Conservation (phyloP, 768 basidiomycete species). For the Suillus luteus region DNA sequence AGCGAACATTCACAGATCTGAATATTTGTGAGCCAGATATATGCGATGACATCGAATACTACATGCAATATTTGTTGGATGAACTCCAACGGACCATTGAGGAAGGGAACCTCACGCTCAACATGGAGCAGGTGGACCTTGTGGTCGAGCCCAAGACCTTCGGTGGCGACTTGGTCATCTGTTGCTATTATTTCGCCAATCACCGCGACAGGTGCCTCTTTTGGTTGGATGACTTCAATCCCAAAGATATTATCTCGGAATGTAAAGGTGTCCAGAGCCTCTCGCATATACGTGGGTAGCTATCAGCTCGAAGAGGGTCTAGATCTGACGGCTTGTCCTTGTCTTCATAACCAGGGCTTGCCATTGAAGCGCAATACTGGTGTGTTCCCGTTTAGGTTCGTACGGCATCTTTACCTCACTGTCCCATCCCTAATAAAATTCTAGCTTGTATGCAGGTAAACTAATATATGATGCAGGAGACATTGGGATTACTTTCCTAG, state of each 20-base stretch:
- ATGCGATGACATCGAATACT: slow-evolving; percentile 37
- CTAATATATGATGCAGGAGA: slow-evolving; percentile 26
- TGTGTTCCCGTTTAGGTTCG: slow-evolving; percentile 16
- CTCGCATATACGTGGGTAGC: slow-evolving; percentile 28
- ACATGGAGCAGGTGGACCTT: slow-evolving; percentile 39
- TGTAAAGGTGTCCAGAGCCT: slow-evolving; percentile 22
- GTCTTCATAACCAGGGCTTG: slow-evolving; percentile 29
- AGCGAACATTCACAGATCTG: slow-evolving; percentile 59
- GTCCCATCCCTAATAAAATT: neutral
- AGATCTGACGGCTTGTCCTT: neutral
- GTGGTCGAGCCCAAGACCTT: slow-evolving; percentile 43
- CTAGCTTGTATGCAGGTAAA: neutral
- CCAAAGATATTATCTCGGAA: slow-evolving; percentile 31
- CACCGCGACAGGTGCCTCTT: slow-evolving; percentile 50
- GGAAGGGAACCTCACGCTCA: slow-evolving; percentile 28
- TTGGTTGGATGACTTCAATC: slow-evolving; percentile 50
- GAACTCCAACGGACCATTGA: slow-evolving; percentile 23
- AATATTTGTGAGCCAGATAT: slow-evolving; percentile 45
- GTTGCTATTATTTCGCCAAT: slow-evolving; percentile 56
- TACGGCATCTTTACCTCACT: neutral
- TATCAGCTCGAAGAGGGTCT: neutral
- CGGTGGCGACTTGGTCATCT: slow-evolving; percentile 21
- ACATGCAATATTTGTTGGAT: slow-evolving; percentile 24
- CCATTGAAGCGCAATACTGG: slow-evolving; percentile 41
- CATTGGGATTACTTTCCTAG: slow-evolving; percentile 38